These are phyloP conservation scores for Phascolomyces articulosus DNA, from an alignment of 371 early-diverging fungal genomes.

Conservation along the genomic window DNA sequence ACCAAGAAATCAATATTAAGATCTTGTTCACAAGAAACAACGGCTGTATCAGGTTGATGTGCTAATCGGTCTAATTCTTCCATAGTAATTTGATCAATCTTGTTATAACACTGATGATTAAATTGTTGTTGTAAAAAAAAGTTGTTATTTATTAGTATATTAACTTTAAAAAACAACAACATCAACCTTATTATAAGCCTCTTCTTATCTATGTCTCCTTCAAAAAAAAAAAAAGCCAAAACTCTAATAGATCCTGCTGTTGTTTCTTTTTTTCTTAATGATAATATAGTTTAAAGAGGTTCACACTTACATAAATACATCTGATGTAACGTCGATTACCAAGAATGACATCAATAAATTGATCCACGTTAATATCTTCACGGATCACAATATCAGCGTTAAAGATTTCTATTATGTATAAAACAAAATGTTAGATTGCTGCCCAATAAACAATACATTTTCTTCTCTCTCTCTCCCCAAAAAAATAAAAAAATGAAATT, in stretches of 20 bases:
- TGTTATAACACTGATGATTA: slow-evolving; percentile 84
- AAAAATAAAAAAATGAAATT: not conserved
- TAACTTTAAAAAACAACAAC: no score
- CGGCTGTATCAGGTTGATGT: slow-evolving; percentile 87
- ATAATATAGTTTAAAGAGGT: not conserved
- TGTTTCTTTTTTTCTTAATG: not conserved
- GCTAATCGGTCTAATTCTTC: slow-evolving; percentile 96
- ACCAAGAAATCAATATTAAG: slow-evolving; percentile 95
- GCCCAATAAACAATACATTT: no score
- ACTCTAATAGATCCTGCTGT: no score
- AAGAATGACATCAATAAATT: slow-evolving; percentile 98
- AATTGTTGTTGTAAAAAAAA: not conserved
- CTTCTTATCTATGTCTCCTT: no score
- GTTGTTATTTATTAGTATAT: no score
- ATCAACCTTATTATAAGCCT: no score
- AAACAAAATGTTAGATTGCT: no score
- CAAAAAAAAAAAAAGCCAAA: no score
- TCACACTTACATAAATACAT: slow-evolving; percentile 85
- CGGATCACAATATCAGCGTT: slow-evolving; percentile 99
- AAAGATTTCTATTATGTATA: slow-evolving; percentile 71
- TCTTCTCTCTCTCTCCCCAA: no score
- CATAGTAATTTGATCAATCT: slow-evolving; percentile 97
- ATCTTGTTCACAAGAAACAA: slow-evolving; percentile 90
- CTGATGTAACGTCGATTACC: slow-evolving; percentile 97
- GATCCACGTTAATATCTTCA: slow-evolving; percentile 97